A percentile compares a stretch with the other conserved stretches of the same genome.
Conservation (phyloP, 306 rosid genomes). For the Phaseolus lunatus region DNA sequence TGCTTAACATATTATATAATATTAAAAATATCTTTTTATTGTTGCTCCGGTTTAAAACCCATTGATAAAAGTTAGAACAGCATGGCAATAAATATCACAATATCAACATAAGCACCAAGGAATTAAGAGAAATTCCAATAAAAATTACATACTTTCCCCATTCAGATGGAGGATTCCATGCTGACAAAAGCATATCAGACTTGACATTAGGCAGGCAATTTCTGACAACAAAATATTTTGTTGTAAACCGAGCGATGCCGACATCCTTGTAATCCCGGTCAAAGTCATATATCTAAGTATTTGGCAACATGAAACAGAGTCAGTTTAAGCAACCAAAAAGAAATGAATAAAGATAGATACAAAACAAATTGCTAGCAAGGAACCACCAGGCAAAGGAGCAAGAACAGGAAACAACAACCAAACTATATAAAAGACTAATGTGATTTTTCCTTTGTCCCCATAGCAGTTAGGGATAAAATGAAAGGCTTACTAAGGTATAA, state of each 20-base stretch:
- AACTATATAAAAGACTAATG: conserved; percentile 19
- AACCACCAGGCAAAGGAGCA: conserved; percentile 35
- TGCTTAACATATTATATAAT: not conserved
- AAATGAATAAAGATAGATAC: conserved; percentile 25
- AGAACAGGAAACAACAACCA: conserved; percentile 35
- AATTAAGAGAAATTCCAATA: conserved; percentile 43
- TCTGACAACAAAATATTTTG: conserved; percentile 91
- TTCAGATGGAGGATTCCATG: conserved; percentile 95
- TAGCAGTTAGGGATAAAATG: conserved; percentile 9
- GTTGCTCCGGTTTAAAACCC: not conserved
- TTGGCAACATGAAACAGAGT: conserved; percentile 44
- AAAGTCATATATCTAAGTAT: conserved; percentile 80
- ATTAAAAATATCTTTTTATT: not conserved
- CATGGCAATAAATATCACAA: conserved; percentile 36
- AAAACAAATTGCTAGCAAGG: conserved; percentile 33
- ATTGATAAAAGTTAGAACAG: conserved; percentile 16
- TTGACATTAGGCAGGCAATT: conserved; percentile 88
- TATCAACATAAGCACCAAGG: conserved; percentile 37
- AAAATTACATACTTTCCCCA: conserved; percentile 87
- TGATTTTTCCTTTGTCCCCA: conserved; percentile 25
- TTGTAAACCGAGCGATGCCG: conserved; percentile 90
- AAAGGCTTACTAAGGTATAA: conserved; percentile 23
- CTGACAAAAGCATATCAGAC: conserved; percentile 97
- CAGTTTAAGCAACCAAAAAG: conserved; percentile 41
- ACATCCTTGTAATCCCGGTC: conserved; percentile 99